These are phyloP conservation scores for Trichoderma citrinoviride DNA, from an alignment of 2,329 filamentous ascomycete species.

Conservation along the genomic window DNA sequence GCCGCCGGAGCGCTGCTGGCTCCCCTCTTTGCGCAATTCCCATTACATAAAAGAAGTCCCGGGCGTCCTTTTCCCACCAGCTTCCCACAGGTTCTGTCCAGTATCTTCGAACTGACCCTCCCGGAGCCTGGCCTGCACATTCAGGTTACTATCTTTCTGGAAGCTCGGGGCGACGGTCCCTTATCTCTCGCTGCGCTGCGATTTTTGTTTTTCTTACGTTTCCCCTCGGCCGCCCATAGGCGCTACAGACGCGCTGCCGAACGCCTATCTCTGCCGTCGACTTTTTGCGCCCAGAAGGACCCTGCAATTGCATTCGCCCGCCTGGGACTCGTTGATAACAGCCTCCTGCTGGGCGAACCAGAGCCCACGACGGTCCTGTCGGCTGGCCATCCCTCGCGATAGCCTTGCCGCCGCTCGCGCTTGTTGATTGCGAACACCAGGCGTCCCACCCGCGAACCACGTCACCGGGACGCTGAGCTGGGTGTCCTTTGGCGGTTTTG, in stretches of 20 bases:
- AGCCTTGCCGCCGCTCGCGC: slow-evolving; percentile 4
- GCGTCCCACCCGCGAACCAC: slow-evolving; percentile 31
- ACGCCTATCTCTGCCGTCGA: slow-evolving; percentile 31
- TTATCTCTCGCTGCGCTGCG: slow-evolving; percentile 29
- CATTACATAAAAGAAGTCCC: slow-evolving; percentile 42
- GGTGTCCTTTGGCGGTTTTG: slow-evolving; percentile 27
- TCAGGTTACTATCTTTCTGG: slow-evolving; percentile 16
- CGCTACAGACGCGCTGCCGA: slow-evolving; percentile 30
- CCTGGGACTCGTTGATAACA: slow-evolving; percentile 14
- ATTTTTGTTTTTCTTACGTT: slow-evolving; percentile 23
- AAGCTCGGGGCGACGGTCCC: slow-evolving; percentile 20
- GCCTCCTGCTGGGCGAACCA: slow-evolving; percentile 13
- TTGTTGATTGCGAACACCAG: slow-evolving; percentile 22
- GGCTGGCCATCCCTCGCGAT: slow-evolving; percentile 12
- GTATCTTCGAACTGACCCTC: slow-evolving; percentile 28
- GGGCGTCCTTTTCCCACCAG: slow-evolving; percentile 31
- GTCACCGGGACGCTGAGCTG: slow-evolving; percentile 34
- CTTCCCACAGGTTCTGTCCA: slow-evolving; percentile 26
- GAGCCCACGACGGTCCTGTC: background rate
- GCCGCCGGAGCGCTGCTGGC: slow-evolving; percentile 12
- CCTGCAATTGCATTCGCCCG: slow-evolving; percentile 22
- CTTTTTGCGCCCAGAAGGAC: slow-evolving; percentile 21
- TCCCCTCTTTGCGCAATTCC: slow-evolving; percentile 34
- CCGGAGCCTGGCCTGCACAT: slow-evolving; percentile 22
- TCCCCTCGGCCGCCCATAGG: slow-evolving; percentile 29